Conservation (phyloP, 2,329 filamentous ascomycete species). For the Fusarium agapanthi region DNA sequence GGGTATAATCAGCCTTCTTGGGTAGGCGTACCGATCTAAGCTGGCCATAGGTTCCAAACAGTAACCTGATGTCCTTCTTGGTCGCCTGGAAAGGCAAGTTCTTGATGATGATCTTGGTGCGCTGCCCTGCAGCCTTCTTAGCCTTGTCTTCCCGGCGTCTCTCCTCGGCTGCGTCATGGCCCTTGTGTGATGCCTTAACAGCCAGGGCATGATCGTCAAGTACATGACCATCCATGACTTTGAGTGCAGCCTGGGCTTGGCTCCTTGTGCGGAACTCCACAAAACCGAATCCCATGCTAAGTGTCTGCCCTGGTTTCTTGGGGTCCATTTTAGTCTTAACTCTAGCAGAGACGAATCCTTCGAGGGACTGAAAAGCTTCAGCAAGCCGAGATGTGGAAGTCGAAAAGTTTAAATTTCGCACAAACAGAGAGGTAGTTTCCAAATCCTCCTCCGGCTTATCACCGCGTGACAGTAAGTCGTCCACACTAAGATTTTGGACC, state of each 20-base stretch:
- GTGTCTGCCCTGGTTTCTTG: constrained; percentile 85
- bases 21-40: constrained; percentile 92
- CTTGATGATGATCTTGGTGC: constrained; percentile 96
- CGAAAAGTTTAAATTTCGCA: constrained; percentile 92
- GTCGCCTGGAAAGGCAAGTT: constrained; percentile 96
- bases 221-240: constrained; percentile 86
- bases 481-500: constrained; percentile 71
- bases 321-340: constrained; percentile 94
- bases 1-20: constrained; percentile 89
- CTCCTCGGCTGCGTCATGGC: constrained; percentile 87
- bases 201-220: constrained; percentile 88
- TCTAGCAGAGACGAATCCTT: constrained; percentile 87
- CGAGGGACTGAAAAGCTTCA: constrained; percentile 80
- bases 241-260: constrained; percentile 80
- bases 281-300: constrained; percentile 98
- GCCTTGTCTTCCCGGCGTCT: constrained; percentile 82
- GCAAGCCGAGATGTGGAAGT: constrained; percentile 81
- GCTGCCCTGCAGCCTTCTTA: constrained; percentile 78
- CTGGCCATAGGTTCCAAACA: constrained; percentile 91
- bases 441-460: constrained; percentile 62
- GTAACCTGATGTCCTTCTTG: constrained; percentile 87
- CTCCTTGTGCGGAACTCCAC: constrained; percentile 83
- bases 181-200: constrained; percentile 88
- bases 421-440: constrained; percentile 83
- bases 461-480: constrained; percentile 72